phyloP scores from a whole-genome alignment of 345 rosid species.

The Garcia nutans region DNA sequence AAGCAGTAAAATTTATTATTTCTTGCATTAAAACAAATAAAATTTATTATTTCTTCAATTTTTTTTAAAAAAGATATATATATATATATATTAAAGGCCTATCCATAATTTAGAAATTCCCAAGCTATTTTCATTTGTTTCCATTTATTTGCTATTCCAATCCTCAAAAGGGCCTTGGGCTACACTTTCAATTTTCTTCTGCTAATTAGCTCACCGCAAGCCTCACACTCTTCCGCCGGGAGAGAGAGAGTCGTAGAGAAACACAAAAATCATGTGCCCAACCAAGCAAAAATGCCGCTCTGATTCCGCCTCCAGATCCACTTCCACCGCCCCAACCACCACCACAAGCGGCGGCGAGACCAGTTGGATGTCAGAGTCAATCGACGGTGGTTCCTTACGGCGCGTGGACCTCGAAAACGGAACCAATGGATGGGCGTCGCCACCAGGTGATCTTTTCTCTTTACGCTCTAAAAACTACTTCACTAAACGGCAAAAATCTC shows the following conservation, averaged over 20 bases:
- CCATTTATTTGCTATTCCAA: no score
- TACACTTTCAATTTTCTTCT: background rate
- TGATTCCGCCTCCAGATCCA: conserved; percentile 31
- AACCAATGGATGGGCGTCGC: conserved; percentile 39
- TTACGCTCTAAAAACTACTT: conserved; percentile 66
- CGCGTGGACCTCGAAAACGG: conserved; percentile 31
- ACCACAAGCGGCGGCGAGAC: conserved; percentile 10
- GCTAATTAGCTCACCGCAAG: background rate
- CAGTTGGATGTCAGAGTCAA: conserved; percentile 60
- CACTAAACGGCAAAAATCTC: conserved; percentile 54
- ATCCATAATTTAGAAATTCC: no score
- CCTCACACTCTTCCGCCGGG: background rate
- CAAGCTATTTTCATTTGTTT: no score
- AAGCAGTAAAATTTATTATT: no score
- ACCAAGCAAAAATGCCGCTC: conserved; percentile 43
- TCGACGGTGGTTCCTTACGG: conserved; percentile 72
- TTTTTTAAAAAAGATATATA: no score
- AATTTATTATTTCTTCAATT: no score
- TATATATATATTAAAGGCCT: no score
- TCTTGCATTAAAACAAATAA: no score
- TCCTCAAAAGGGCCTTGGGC: conserved; percentile 7
- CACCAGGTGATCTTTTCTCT: conserved; percentile 74
- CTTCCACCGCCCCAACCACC: conserved; percentile 21
- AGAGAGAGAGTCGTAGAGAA: background rate
- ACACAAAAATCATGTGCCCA: conserved; percentile 43